phyloP scores from a whole-genome alignment of 2,329 filamentous ascomycete genomes.

The Claviceps pazoutovae region DNA sequence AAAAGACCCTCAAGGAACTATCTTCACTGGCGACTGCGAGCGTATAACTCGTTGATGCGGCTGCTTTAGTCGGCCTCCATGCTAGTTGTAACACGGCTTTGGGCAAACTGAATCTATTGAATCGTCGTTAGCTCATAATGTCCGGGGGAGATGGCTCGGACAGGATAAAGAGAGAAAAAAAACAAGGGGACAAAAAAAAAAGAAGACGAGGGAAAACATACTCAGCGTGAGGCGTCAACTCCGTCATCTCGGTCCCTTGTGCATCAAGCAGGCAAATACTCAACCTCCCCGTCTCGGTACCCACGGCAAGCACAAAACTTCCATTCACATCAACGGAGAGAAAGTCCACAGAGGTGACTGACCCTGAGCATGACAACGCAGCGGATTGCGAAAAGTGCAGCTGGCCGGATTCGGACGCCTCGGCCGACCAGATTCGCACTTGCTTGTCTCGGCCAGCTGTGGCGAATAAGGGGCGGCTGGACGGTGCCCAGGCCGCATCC shows the following conservation, averaged over 20 bases:
- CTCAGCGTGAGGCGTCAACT: conserved; percentile 22
- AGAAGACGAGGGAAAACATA: conserved; percentile 16
- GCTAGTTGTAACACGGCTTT: conserved; percentile 53
- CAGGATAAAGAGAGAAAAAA: background rate
- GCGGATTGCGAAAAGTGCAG: conserved; percentile 36
- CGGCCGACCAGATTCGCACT: conserved; percentile 54
- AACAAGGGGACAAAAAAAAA: background rate
- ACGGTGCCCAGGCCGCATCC: conserved; percentile 68
- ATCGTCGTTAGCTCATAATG: conserved; percentile 6
- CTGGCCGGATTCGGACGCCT: conserved; percentile 15
- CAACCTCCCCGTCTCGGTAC: conserved; percentile 40
- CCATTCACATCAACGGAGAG: conserved; percentile 21
- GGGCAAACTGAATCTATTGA: conserved; percentile 30
- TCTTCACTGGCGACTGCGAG: conserved; percentile 47
- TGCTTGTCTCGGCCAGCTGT: conserved; percentile 85
- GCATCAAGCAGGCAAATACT: conserved; percentile 28
- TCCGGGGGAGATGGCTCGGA: background rate
- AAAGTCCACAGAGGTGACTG: conserved; percentile 63
- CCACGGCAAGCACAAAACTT: conserved; percentile 35
- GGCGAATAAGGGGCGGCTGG: conserved; percentile 48
- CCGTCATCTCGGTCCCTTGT: conserved; percentile 24
- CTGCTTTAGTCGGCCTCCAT: conserved; percentile 44
- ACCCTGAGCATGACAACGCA: conserved; percentile 38
- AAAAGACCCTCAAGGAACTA: conserved; percentile 44
- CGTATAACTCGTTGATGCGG: conserved; percentile 19